A percentile compares a stretch with the other conserved stretches of the same genome.
These are phyloP conservation scores for baker's yeast (Saccharomyces cerevisiae) DNA, from an alignment of 805 yeast species.

Conservation along the genomic window DNA sequence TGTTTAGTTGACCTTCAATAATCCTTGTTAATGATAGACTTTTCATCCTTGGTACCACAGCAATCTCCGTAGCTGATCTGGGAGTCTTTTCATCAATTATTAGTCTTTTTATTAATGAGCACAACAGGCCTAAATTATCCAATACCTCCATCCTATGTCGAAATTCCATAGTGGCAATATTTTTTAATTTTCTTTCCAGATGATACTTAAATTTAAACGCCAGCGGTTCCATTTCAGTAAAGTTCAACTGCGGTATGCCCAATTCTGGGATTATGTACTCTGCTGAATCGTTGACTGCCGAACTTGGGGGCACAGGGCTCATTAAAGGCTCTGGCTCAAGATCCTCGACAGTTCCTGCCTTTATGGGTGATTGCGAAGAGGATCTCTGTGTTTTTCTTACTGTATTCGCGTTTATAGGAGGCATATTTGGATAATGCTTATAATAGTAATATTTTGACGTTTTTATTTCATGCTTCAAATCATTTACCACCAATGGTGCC, in stretches of 20 bases:
- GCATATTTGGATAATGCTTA: constrained; percentile 31
- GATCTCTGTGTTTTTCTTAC: background rate
- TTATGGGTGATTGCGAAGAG: background rate
- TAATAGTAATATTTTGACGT: constrained; percentile 31
- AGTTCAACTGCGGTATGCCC: constrained; percentile 24
- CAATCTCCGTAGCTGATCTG: constrained; percentile 69
- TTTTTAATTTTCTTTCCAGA: constrained; percentile 37
- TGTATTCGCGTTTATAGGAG: background rate
- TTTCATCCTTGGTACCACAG: constrained; percentile 80
- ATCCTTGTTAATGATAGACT: constrained; percentile 67
- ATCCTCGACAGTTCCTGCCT: constrained; percentile 2
- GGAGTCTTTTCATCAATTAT: constrained; percentile 87
- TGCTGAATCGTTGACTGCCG: constrained; percentile 4
- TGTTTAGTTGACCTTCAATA: constrained; percentile 69
- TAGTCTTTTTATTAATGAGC: constrained; percentile 60
- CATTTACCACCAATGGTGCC: constrained; percentile 82
- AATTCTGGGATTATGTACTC: constrained; percentile 8
- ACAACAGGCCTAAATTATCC: constrained; percentile 68
- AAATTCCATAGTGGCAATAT: constrained; percentile 63
- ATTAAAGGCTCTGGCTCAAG: constrained; percentile 19
- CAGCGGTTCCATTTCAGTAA: constrained; percentile 30
- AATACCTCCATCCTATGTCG: constrained; percentile 77
- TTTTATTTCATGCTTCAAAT: constrained; percentile 60
- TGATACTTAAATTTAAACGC: constrained; percentile 31
- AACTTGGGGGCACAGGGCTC: constrained; percentile 16